These are phyloP conservation scores for Metschnikowia reukaufii DNA, from an alignment of 805 yeast species.

Conservation along the genomic window DNA sequence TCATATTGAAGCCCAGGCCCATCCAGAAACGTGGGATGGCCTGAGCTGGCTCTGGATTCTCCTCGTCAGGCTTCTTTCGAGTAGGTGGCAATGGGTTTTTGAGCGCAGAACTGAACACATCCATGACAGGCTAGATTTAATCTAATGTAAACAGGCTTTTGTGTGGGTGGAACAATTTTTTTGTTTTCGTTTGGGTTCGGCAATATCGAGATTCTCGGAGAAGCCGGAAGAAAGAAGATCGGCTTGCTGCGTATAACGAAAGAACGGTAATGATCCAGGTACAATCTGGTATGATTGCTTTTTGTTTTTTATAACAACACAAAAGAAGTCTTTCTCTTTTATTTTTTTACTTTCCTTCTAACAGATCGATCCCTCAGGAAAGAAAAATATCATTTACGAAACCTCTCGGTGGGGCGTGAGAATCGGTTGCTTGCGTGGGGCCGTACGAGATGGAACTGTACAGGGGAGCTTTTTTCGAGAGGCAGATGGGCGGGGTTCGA, in stretches of 20 bases:
- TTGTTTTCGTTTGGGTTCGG: not conserved
- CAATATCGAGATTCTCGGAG: not conserved
- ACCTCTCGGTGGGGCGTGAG: slow-evolving; percentile 1
- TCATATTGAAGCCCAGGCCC: not conserved
- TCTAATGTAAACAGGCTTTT: too few relatives aligned
- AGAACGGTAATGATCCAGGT: not conserved
- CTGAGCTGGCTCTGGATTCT: slow-evolving; percentile 1
- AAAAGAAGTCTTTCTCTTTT: not conserved
- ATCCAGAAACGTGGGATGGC: slow-evolving; percentile 17
- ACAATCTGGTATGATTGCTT: not conserved
- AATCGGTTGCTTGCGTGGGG: slow-evolving; percentile 9
- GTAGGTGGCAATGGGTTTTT: slow-evolving; percentile 40
- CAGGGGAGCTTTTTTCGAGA: slow-evolving; percentile 5
- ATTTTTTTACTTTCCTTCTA: not conserved
- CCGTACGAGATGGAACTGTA: slow-evolving; percentile 13
- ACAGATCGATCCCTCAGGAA: not conserved
- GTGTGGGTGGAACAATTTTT: not conserved
- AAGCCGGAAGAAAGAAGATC: not conserved
- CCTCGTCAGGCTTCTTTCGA: slow-evolving; percentile 18
- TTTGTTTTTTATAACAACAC: not conserved
- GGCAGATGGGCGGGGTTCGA: not conserved
- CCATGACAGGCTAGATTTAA: too few relatives aligned
- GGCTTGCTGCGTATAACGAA: not conserved
- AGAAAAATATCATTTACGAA: slow-evolving; percentile 8
- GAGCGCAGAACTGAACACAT: slow-evolving; percentile 30